Base-by-base conservation (phyloP, 2,329 filamentous ascomycete species). In the Fusarium nematophilum region DNA sequence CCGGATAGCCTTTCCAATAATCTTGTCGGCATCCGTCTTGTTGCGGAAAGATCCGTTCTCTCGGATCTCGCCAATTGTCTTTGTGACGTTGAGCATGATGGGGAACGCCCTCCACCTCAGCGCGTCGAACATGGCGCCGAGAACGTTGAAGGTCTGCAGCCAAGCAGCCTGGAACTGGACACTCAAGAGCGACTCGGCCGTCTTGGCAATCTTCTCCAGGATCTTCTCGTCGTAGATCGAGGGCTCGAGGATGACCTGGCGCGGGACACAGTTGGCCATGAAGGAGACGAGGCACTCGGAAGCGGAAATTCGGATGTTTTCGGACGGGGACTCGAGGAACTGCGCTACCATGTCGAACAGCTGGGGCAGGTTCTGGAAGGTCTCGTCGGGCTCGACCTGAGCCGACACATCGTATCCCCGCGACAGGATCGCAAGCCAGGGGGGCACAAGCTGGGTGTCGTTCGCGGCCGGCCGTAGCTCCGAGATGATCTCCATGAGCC, bases 251-350 rank as follows among this genome's bases (percentile, higher is more conserved):
- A 99, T 87, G 38, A 93, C 91, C 65, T 86, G 88, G 44, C 89
- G 83, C 1, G 95, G 95, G 25, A 99, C 83, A 70, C 95, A 96
- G 73, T 95, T 97, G 63, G 88, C 90, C 71, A 97, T 83, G 73
- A 99, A 95, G 1, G 94, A 97, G 51, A 97, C 90, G 57, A 99
- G 79, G 73, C 95, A 97, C 75, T 99, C 94, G 0, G 95, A 96
- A 4, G 95, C 92, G 3, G 95, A 98, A 26, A 97, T 86, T 56
- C 95, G 88, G 68, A 99, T 97, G 74, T 97, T 97, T 75, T 94
- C 90, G 1, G 93, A 94, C 1, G 91, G 86, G 1, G 93, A 96
- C 39, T 91, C 86, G 62, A 99, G 85, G 72, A 97, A 98, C 26
- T 84, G 81, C 7, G 91, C 84, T 3, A 98, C 85, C 81, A 93